Percentiles rank a stretch among this genome's conserved stretches.
phyloP scores from a whole-genome alignment of 805 yeast species.

The Saccharomycopsis lassenensis region DNA sequence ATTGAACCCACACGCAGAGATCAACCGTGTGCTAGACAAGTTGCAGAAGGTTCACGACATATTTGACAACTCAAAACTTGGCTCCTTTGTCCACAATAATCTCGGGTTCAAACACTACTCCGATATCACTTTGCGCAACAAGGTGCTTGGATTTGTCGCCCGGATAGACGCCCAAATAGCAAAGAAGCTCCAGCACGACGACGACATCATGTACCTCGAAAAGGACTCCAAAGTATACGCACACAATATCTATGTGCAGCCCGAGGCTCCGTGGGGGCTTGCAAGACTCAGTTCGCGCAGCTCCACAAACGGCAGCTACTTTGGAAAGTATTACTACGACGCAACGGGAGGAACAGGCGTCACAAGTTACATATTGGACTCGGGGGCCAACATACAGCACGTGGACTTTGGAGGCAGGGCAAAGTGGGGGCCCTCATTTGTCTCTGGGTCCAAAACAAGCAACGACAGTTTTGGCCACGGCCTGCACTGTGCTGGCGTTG shows the following conservation, averaged over 20 bases:
- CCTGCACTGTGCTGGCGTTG: slow-evolving; percentile 95
- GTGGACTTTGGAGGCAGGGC: slow-evolving; percentile 79
- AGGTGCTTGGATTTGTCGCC: too few species aligned
- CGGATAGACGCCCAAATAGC: too few species aligned
- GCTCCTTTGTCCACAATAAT: too few species aligned
- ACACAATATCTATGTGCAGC: background rate
- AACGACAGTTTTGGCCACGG: slow-evolving; percentile 88
- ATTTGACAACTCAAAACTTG: too few species aligned
- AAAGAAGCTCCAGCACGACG: slow-evolving; percentile 94
- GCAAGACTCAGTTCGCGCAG: background rate
- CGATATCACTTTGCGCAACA: too few species aligned
- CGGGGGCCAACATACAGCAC: slow-evolving; percentile 75
- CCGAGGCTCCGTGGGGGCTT: background rate
- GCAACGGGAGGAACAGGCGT: slow-evolving; percentile 72
- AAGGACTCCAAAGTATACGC: background rate
- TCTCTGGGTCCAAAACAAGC: slow-evolving; percentile 59
- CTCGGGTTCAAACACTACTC: too few species aligned
- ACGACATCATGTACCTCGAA: slow-evolving; percentile 77
- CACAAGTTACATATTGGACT: slow-evolving; percentile 79
- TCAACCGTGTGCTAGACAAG: too few species aligned
- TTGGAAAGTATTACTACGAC: slow-evolving; percentile 53
- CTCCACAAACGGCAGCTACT: background rate
- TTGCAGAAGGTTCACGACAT: too few species aligned
- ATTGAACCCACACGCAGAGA: too few species aligned
- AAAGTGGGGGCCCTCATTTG: slow-evolving; percentile 68